Evolutionary conservation across 768 basidiomycete species (phyloP).

Genomic region (Coprinellus micaceus): DNA sequence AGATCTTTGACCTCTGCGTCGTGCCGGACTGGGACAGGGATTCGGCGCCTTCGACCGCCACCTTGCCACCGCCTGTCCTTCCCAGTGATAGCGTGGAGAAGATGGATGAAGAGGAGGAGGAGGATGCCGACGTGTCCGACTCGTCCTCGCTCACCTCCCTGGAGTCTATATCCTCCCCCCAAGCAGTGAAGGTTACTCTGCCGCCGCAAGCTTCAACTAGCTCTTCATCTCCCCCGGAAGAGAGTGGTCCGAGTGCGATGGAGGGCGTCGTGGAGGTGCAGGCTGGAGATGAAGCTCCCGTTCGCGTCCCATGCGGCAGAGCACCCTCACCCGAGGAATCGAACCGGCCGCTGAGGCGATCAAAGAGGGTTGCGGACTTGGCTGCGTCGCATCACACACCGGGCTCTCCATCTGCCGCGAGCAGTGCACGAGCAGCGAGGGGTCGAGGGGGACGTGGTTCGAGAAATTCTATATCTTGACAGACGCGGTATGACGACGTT

Average conservation of each 20-base stretch:
- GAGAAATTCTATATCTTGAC: conserved; percentile 36
- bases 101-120: conserved; percentile 9
- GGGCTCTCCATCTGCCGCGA: conserved; percentile 29
- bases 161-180: conserved; percentile 8
- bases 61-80: neutral
- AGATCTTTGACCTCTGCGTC: conserved; percentile 66
- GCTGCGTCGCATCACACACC: conserved; percentile 42
- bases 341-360: conserved; percentile 48
- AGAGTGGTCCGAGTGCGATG: neutral
- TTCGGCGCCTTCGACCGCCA: neutral
- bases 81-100: conserved; percentile 2
- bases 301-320: neutral
- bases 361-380: conserved; percentile 63
- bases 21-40: conserved; percentile 52
- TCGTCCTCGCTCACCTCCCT: conserved; percentile 8
- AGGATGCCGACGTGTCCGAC: conserved; percentile 6
- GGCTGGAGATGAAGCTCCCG: neutral
- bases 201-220: conserved; percentile 2
- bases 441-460: conserved; percentile 30
- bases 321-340: neutral
- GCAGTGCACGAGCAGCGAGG: conserved; percentile 18
- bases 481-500: conserved; percentile 14
- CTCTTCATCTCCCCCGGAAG: neutral
- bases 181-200: neutral
- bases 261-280: conserved; percentile 6